Percentiles rank a stretch among this genome's conserved stretches.
These are phyloP conservation scores for Aphanoascus verrucosus DNA, from an alignment of 2,329 filamentous ascomycete species.

Conservation along the genomic window DNA sequence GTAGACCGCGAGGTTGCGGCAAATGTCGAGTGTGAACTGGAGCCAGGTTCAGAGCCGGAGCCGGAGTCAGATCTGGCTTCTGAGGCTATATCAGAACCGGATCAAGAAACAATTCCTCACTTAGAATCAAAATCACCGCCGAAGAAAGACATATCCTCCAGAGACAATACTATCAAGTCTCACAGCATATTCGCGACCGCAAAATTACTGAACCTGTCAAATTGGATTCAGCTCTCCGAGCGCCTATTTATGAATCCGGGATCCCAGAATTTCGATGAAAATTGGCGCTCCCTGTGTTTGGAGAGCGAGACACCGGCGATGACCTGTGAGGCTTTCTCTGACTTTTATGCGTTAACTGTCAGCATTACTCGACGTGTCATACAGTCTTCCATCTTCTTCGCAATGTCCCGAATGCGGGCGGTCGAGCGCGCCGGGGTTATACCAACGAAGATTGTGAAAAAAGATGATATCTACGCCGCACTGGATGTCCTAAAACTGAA, in stretches of 20 bases:
- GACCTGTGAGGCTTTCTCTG: conserved; percentile 62
- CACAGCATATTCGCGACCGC: conserved; percentile 39
- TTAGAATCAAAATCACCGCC: not conserved
- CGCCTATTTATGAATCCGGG: conserved; percentile 64
- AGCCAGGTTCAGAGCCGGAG: conserved; percentile 24
- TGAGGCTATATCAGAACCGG: conserved; percentile 21
- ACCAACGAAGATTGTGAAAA: conserved; percentile 30
- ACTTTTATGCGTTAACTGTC: conserved; percentile 59
- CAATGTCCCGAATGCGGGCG: conserved; percentile 56
- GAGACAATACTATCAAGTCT: not conserved
- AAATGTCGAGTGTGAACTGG: conserved; percentile 23
- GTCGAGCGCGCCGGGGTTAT: conserved; percentile 24
- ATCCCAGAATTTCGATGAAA: conserved; percentile 47
- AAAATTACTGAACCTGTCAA: conserved; percentile 47
- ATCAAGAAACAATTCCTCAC: not conserved
- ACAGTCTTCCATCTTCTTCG: conserved; percentile 57
- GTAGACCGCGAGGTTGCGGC: conserved; percentile 38
- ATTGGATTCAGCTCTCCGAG: conserved; percentile 55
- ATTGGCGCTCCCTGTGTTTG: conserved; percentile 54
- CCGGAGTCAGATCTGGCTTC: conserved; percentile 14
- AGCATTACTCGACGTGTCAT: conserved; percentile 61
- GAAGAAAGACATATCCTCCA: not conserved
- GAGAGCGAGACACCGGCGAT: conserved; percentile 52
- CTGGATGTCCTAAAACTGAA: conserved; percentile 43
- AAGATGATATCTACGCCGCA: conserved; percentile 45